Base-by-base conservation (phyloP, 2,329 filamentous ascomycete species). In the Passalora sequoiae region DNA sequence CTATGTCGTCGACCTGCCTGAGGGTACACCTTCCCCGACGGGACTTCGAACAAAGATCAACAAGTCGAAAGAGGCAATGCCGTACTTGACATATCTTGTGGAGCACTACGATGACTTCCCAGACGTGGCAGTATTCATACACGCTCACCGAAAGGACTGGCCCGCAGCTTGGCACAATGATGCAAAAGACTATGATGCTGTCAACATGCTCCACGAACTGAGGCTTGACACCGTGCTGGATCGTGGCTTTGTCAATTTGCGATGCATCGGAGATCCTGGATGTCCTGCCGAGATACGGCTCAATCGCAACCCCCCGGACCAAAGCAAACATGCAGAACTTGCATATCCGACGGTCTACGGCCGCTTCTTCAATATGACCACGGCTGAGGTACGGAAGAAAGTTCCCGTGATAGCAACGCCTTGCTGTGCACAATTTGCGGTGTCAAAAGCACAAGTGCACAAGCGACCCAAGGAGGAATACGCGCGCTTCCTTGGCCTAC, bases 51-150 rank as follows among this genome's bases (percentile, higher is more conserved):
- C 51, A 13, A 32, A 41, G 20, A 41, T 55, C 13, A 59, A 72
- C 55, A 72, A 71, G 56, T 69, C 68, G 45, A 64, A 65, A 40
- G 70, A 73, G 54, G 63, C 69, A 3, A 71, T 68, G 58, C 67
- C 68, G 31, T 73, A 73, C 46, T 58, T 72, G 2, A 71, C 68
- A 25, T 72, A 70, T 53, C 58, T 74, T 10, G 66, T 72, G 40
- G 67, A 72, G 33, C 49, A 70, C 51, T 73, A 72, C 55, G 47
- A 70, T 43, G 38, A 50, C 20, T 65, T 63, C 10, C 49, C 54
- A 1, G 38, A 54, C 28, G 44, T 54, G 27, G 54, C 58, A 12
- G 60, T 54, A 25, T 63, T 63, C 44, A 24, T 62, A n/a, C 58
- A 62, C 32, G 44, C 58, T 7, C 59, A 61, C 27, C 50, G 54